A percentile compares a stretch with the other conserved stretches of the same genome.
These are phyloP conservation scores for Stephanodiscus triporus DNA, from an alignment of 108 stramenopile species.

Conservation along the genomic window DNA sequence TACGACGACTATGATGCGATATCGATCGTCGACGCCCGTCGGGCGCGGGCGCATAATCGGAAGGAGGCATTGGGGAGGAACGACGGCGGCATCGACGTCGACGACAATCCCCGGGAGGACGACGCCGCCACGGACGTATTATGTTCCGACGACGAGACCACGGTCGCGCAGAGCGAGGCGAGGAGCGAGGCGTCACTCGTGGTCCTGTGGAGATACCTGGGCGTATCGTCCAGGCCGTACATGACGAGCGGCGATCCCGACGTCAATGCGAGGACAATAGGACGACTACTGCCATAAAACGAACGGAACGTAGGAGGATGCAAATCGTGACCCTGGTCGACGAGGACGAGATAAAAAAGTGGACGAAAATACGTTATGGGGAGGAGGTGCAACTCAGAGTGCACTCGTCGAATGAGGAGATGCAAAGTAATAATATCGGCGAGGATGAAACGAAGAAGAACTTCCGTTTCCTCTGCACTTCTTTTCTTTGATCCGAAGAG, in stretches of 20 bases:
- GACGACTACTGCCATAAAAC: slow-evolving; percentile 2
- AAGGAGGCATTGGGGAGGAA: too few species aligned
- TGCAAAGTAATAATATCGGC: background rate
- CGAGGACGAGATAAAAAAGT: slow-evolving; percentile 57
- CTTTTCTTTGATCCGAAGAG: too few species aligned
- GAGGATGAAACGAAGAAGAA: too few species aligned
- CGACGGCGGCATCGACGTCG: too few species aligned
- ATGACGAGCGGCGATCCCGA: background rate
- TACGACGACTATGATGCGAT: too few species aligned
- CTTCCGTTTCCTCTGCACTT: too few species aligned
- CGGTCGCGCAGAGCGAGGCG: background rate
- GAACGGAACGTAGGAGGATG: slow-evolving; percentile 46
- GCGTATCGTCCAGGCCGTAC: slow-evolving; percentile 13
- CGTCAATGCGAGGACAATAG: too few species aligned
- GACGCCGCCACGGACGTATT: too few species aligned
- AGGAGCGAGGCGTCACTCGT: background rate
- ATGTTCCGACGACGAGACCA: too few species aligned
- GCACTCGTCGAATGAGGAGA: slow-evolving; percentile 18
- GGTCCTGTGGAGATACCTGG: slow-evolving; percentile 3
- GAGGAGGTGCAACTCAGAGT: slow-evolving; percentile 39
- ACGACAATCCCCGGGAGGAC: too few species aligned
- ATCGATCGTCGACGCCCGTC: too few species aligned
- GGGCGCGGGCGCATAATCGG: too few species aligned
- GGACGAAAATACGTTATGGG: slow-evolving; percentile 51
- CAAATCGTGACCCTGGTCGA: slow-evolving; percentile 55